Percentiles rank a stretch among this genome's conserved stretches.
These are phyloP conservation scores for Penicillium fuscoglaucum DNA, from an alignment of 2,329 filamentous ascomycete genomes.

Conservation along the genomic window DNA sequence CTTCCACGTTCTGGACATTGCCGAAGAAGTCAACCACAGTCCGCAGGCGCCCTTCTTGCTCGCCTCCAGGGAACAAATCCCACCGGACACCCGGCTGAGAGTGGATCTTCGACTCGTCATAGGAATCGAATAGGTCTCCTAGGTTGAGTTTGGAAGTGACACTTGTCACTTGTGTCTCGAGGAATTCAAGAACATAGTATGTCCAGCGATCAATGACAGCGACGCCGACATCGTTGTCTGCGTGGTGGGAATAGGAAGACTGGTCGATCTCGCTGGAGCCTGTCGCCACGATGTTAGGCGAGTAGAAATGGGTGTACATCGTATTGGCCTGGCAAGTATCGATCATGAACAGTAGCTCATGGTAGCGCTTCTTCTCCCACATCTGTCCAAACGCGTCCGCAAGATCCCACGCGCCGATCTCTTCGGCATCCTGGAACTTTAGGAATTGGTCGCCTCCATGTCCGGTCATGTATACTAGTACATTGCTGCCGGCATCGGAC, in stretches of 20 bases:
- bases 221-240: constrained; percentile 95
- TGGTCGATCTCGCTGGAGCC: constrained; percentile 96
- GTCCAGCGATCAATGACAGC: constrained; percentile 98
- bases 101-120: constrained; percentile 92
- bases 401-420: constrained; percentile 93
- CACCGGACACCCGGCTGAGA: constrained; percentile 88
- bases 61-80: constrained; percentile 88
- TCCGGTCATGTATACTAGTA: constrained; percentile 98
- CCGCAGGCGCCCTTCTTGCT: constrained; percentile 71
- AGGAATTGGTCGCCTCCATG: constrained; percentile 97
- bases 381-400: constrained; percentile 98
- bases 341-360: constrained; percentile 99
- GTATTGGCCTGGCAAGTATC: constrained; percentile 99
- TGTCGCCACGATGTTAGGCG: constrained; percentile 95
- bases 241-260: constrained; percentile 95
- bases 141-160: constrained; percentile 84
- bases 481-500: constrained; percentile 94
- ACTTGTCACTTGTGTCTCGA: constrained; percentile 85
- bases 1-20: constrained; percentile 95
- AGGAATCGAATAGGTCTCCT: constrained; percentile 93
- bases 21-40: constrained; percentile 97
- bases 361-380: constrained; percentile 99
- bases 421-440: constrained; percentile 97
- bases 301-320: constrained; percentile 98
- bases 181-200: constrained; percentile 96